A percentile compares a stretch with the other conserved stretches of the same genome.
These are phyloP conservation scores for Exophiala sideris DNA, from an alignment of 2,329 filamentous ascomycete genomes.

Conservation along the genomic window DNA sequence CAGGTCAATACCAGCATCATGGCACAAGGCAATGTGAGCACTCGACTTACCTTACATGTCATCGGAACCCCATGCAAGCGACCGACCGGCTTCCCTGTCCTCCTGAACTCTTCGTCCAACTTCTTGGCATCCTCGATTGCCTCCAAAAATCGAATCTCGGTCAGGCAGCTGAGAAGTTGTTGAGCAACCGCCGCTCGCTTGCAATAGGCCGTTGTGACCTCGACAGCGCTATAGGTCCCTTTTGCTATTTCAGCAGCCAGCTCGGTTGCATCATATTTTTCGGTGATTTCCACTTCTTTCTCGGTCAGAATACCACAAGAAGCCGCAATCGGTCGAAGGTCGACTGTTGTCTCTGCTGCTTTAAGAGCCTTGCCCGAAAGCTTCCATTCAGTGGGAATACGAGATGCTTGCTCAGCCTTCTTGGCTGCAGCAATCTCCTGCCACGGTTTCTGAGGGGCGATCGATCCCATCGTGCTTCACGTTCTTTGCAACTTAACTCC, in stretches of 20 bases:
- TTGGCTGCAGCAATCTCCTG: conserved; percentile 24
- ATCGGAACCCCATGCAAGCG: conserved; percentile 41
- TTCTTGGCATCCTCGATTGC: conserved; percentile 36
- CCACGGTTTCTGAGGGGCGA: background rate
- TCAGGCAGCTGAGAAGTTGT: conserved; percentile 33
- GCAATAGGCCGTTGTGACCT: conserved; percentile 54
- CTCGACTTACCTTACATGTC: conserved; percentile 30
- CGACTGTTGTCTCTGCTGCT: conserved; percentile 19
- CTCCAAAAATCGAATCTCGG: conserved; percentile 36
- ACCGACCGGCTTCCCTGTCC: conserved; percentile 32
- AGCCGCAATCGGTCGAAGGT: conserved; percentile 28
- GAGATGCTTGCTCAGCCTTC: conserved; percentile 30
- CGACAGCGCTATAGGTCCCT: conserved; percentile 37
- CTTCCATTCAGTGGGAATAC: conserved; percentile 36
- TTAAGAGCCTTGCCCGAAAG: conserved; percentile 29
- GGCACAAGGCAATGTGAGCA: background rate
- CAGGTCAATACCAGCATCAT: background rate
- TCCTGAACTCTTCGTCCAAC: conserved; percentile 34
- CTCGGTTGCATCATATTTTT: conserved; percentile 45
- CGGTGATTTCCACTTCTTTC: conserved; percentile 52
- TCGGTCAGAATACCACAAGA: conserved; percentile 46
- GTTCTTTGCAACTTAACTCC: too few relatives aligned
- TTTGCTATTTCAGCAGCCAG: conserved; percentile 36
- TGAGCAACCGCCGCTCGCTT: conserved; percentile 38
- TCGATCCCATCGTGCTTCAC: too few relatives aligned